phyloP scores from a whole-genome alignment of 2,329 filamentous ascomycete species.

The Beauveria brongniartii region DNA sequence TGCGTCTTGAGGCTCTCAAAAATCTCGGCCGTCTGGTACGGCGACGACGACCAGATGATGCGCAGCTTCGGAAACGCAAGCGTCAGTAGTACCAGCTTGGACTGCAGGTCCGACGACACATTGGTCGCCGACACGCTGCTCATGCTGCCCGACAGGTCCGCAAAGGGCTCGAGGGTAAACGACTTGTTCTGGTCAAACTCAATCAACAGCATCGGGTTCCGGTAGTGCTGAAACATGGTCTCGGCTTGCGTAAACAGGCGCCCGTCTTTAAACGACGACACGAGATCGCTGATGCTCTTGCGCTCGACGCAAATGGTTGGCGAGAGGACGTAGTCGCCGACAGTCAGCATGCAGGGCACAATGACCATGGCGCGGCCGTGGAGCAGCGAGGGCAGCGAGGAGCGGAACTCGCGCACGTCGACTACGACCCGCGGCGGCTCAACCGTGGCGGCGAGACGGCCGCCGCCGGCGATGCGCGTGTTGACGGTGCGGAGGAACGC shows the following conservation, averaged over 20 bases:
- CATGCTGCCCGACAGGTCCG: conserved; percentile 55
- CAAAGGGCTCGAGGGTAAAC: conserved; percentile 83
- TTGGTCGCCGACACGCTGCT: conserved; percentile 53
- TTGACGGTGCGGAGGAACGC: conserved; percentile 91
- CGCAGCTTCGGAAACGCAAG: conserved; percentile 83
- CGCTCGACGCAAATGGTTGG: conserved; percentile 89
- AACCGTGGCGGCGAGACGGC: conserved; percentile 72
- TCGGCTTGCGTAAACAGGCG: conserved; percentile 88
- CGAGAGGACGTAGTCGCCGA: conserved; percentile 91
- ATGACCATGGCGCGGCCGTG: conserved; percentile 84
- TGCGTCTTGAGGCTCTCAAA: conserved; percentile 89
- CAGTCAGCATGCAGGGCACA: conserved; percentile 90
- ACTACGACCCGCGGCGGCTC: conserved; percentile 86
- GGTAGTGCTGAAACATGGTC: conserved; percentile 91
- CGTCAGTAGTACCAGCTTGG: conserved; percentile 84
- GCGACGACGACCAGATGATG: conserved; percentile 88
- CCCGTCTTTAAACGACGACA: conserved; percentile 85
- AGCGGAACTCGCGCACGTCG: conserved; percentile 93
- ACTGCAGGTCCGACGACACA: conserved; percentile 67
- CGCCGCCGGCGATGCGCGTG: conserved; percentile 91
- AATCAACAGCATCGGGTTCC: conserved; percentile 81
- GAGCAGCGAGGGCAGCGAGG: conserved; percentile 80
- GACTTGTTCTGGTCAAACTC: conserved; percentile 97
- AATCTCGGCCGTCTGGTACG: conserved; percentile 95
- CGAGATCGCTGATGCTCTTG: conserved; percentile 85